Conservation (phyloP, 2,329 filamentous ascomycete genomes). For the Talaromyces sp. region DNA sequence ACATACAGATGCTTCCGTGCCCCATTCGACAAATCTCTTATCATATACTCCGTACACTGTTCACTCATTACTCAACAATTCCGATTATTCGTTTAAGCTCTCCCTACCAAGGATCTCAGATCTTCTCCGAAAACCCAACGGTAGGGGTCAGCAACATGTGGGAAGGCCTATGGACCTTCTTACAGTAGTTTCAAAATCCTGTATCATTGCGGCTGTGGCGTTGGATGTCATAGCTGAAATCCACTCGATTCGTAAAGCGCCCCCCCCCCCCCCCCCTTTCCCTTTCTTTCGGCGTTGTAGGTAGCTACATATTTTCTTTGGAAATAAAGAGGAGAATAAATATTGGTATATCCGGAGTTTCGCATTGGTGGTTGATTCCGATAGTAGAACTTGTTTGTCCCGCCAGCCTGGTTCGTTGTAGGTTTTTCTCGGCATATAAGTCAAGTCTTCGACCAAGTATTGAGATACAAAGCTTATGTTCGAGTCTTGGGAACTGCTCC, state of each 20-base stretch:
- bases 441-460: neutral
- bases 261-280: neutral
- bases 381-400: neutral
- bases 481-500: neutral
- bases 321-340: neutral
- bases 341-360: neutral
- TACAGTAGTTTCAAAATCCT: neutral
- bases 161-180: neutral
- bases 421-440: neutral
- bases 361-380: neutral
- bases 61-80: neutral
- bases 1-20: neutral
- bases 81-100: neutral
- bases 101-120: neutral
- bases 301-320: neutral
- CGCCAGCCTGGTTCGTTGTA: neutral
- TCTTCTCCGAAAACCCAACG: neutral
- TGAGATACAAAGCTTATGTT: neutral
- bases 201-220: conserved; percentile 20
- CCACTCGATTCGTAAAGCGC: conserved; percentile 7
- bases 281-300: neutral
- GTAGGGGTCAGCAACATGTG: neutral
- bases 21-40: neutral
- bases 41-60: neutral
- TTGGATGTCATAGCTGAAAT: conserved; percentile 20